Base-by-base conservation (phyloP, 345 rosid species). In the Aquilaria sinensis region DNA sequence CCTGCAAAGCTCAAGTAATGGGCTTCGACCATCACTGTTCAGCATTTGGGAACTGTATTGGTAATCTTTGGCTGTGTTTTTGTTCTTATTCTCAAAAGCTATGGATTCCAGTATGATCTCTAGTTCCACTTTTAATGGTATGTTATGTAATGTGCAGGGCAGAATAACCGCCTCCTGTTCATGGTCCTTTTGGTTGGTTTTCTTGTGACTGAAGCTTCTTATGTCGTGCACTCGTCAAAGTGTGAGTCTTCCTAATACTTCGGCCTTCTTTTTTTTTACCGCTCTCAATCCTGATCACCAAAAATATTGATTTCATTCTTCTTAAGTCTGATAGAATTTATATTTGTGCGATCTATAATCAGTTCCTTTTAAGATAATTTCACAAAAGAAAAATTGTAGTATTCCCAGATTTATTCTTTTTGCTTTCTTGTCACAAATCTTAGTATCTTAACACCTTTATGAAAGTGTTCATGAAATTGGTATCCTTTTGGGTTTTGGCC, bases 11-110 rank as follows among this genome's bases (percentile, higher is more conserved):
- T 59, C 63, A 78, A 56, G 59, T 83, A 14, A 75, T 70, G 64
- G 83, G 85, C 31, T 81, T 79, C 60, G 92, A 83, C 62, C 92
- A 86, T 70, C 92, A 86, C 63, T 86, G 92, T 57, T 85, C 85
- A 52, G 92, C 89, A 58, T 83, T 83, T 80, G 93, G 93, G 58
- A 86, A 81, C 61, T 86, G 93, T 66, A 78, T 86, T 56, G 93
- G 89, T 83, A 77, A 68, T 54, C 10, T 53, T 47, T 56, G 53
- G 56, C 43, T 12, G 16, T 43, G 45, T 14, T 31, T 62, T 34
- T 34, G 9, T n/a, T 12, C 23, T 48, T 51, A 23, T 16, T 9
- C 56, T 31, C 64, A 55, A 8, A 12, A 46, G 9, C 12, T 59
- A 48, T 32, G 12, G 10, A 34, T n/a, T 30, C 51, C 58, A 51